Evolutionary conservation across 83 land plant species (phyloP), one percentile per base, ranked within the genome.

Genomic region (Isoetes engelmannii): DNA sequence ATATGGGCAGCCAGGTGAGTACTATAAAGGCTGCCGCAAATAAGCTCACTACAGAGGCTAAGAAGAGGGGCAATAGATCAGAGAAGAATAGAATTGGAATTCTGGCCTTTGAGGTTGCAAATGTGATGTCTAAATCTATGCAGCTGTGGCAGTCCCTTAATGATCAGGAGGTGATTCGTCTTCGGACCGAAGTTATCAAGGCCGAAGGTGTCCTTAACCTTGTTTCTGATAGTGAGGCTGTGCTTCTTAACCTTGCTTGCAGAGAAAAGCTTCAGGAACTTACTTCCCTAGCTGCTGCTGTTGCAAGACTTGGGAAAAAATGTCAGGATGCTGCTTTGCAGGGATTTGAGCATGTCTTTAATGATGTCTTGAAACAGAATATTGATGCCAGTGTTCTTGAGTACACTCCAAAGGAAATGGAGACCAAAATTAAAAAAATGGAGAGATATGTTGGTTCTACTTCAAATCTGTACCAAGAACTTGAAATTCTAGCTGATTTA

Each of bases 91-190:
- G 62, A 5, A 82, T 96, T 9, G 97, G 87, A 9, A 89, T 96
- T 43, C 86, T 96, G 37, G 91, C 95, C 19, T 96, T 96, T 59
- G 99, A 96, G 69, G 92, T 89, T 3, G 94, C 97, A 12, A 92
- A 82, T 72, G 81, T 85, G 47, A 84, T 96, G 89, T 89, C 99
- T 44, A 92, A 89, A 59, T 70, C 81, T 7, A 70, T 87, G 18
- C 82, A 79, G 55, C 86, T 96, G 53, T 81, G 96, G 82, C 86
- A 89, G 44, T 89, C 99, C 5, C 79, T 96, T 46, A 72, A 81
- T 28, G 95, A 87, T 18, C 56, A 67, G 6, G 97, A 89, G 62
- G 76, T 96, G 44, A 47, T 81, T 8, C 81, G 79, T 20, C 84
- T 95, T 12, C 82, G 84, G 7, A 55, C 70, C 6, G 87, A 84